Conservation (phyloP, 768 basidiomycete genomes). For the Dioszegia aurantiaca region DNA sequence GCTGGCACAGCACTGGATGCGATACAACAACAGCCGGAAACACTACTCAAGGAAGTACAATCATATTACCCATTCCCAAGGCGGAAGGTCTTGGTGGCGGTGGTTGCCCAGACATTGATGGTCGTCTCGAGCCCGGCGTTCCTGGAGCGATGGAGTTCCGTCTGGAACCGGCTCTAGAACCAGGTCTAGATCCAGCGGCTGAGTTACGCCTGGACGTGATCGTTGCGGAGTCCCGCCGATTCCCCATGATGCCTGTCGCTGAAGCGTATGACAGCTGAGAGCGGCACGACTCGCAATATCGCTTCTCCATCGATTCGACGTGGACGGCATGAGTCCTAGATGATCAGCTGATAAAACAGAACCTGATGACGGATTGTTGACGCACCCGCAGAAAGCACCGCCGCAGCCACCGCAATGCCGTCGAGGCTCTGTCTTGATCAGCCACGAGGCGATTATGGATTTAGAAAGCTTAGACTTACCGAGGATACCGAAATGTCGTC, state of each 20-base stretch:
- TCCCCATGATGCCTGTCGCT: slow-evolving; percentile 30
- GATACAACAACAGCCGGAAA: too few species aligned
- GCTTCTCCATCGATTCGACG: slow-evolving; percentile 35
- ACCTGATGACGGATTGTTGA: slow-evolving; percentile 10
- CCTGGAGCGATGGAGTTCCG: neutral
- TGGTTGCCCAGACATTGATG: slow-evolving; percentile 8
- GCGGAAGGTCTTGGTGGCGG: neutral
- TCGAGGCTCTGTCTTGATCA: slow-evolving; percentile 32
- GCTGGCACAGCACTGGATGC: neutral
- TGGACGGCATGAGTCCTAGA: slow-evolving; percentile 33
- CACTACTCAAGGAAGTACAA: neutral
- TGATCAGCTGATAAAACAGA: neutral
- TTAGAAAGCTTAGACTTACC: slow-evolving; percentile 24
- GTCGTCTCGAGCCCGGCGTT: slow-evolving; percentile 9
- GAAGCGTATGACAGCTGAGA: slow-evolving; percentile 39
- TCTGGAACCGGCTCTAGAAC: slow-evolving; percentile 10
- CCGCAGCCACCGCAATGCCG: slow-evolving; percentile 52
- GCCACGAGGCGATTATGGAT: neutral
- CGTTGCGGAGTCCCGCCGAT: slow-evolving; percentile 9
- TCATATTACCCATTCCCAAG: neutral
- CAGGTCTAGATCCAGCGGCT: neutral
- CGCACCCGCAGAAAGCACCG: slow-evolving; percentile 45
- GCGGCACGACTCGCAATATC: slow-evolving; percentile 48
- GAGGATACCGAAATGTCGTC: slow-evolving; percentile 48
- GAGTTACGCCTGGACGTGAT: slow-evolving; percentile 5